Evolutionary conservation across 768 basidiomycete species (phyloP).

Genomic region (Baorangia bicolor): DNA sequence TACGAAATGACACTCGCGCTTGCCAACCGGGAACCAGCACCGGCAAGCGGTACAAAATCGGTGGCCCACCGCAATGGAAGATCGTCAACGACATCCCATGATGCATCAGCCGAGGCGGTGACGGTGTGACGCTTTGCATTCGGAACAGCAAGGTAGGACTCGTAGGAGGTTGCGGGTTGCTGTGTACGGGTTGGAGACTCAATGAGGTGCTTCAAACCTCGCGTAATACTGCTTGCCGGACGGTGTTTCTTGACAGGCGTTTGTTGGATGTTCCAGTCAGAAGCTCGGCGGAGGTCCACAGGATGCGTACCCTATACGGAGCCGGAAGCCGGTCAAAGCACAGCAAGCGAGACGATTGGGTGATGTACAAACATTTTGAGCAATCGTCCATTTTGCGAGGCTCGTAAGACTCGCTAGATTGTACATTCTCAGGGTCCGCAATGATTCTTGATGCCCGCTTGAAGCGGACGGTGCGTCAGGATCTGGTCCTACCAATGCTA

Average conservation of each 20-base stretch:
- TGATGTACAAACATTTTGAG: constrained; percentile 53
- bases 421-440: constrained; percentile 74
- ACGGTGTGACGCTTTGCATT: constrained; percentile 21
- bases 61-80: constrained; percentile 83
- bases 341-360: not conserved
- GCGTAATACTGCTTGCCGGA: constrained; percentile 56
- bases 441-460: constrained; percentile 52
- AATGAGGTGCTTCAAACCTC: constrained; percentile 59
- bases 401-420: constrained; percentile 72
- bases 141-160: constrained; percentile 32
- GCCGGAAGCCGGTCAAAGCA: constrained; percentile 1
- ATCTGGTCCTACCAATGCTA: constrained; percentile 71
- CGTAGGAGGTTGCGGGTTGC: constrained; percentile 27
- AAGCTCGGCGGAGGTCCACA: constrained; percentile 54
- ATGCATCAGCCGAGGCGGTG: constrained; percentile 45
- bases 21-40: constrained; percentile 60
- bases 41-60: constrained; percentile 78
- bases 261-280: constrained; percentile 51
- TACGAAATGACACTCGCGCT: constrained; percentile 61
- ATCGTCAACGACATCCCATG: constrained; percentile 74
- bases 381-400: constrained; percentile 70
- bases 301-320: constrained; percentile 53
- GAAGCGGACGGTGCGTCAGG: constrained; percentile 40
- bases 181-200: constrained; percentile 36
- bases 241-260: constrained; percentile 47